Conservation (phyloP, 164 flowering plant genomes). For the Buxus sempervirens region DNA sequence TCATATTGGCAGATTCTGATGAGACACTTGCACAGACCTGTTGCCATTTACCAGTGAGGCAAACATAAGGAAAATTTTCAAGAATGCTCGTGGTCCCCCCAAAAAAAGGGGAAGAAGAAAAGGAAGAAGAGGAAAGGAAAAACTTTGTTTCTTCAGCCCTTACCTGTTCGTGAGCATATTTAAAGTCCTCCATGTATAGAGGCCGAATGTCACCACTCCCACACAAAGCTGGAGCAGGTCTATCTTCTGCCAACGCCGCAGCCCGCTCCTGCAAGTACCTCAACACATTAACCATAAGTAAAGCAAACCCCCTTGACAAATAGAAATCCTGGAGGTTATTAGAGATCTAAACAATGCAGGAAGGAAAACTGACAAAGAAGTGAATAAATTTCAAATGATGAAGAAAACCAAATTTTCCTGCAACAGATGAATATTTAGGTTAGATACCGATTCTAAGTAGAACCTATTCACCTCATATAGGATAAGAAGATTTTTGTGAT, state of each 20-base stretch:
- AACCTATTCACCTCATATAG: no score
- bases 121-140: not conserved
- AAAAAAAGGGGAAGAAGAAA: not conserved
- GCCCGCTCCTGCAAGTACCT: slow-evolving; percentile 53
- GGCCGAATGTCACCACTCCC: slow-evolving; percentile 76
- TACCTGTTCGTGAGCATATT: slow-evolving; percentile 86
- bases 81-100: no score
- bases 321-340: not conserved
- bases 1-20: slow-evolving; percentile 86
- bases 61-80: no score
- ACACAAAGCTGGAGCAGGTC: slow-evolving; percentile 68
- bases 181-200: slow-evolving; percentile 73
- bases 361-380: not conserved
- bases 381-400: not conserved
- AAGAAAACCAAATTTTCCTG: not conserved
- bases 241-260: slow-evolving; percentile 71
- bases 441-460: not conserved
- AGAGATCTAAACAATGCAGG: not conserved
- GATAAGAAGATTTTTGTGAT: no score
- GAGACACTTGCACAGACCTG: slow-evolving; percentile 98
- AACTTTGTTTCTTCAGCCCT: not conserved
- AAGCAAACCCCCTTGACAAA: not conserved
- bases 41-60: not conserved
- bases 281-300: slow-evolving; percentile 4
- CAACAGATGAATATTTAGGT: not conserved